Base-by-base conservation (phyloP, 495 filamentous ascomycete species). In the Neurospora sp. region DNA sequence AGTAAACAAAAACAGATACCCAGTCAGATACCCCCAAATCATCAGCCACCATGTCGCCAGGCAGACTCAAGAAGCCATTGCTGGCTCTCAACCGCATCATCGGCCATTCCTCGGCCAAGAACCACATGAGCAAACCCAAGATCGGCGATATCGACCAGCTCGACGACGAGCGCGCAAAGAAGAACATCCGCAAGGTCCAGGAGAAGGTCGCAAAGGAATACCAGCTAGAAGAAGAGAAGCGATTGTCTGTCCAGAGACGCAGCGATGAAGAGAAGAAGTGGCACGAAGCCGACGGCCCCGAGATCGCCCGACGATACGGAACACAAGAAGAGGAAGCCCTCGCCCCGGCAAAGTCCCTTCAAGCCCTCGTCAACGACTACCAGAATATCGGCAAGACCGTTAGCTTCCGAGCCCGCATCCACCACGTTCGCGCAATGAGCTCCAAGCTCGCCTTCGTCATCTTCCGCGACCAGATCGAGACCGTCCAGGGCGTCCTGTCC, bases 401-500 rank as follows among this genome's bases (percentile, higher is more conserved):
- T 72, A 88, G 88, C 35, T 94, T 98, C 81, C 89, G 92, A 38
- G 94, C 93, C 27, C 89, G 95, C 69, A 85, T 98, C 23, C 93
- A 97, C 80, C 95, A 94, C 82, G 86, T 93, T 31, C 88, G 95
- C 71, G 88, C 89, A 71, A 88, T 97, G 85, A 95, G 93, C 81
- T 89, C 93, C 69, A 95, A 95, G 78, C 85, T 98, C 72, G 92
- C 92, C 70, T 98, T 98, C 81, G 85, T 98, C 77, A 87, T 97
- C 79, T 88, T 98, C 71, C 87, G 93, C 69, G 92, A 96, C 82
- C 89, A 93, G 75, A 88, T 89, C 44, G 86, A 89, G 76, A 97
- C 93, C 59, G 88, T 98, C 18, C 95, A 98, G 83, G 94, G 91
- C 44, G 89, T 93, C 78, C 83, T 93, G 69, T 85, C 90, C 20